These are phyloP conservation scores for Plectosphaerella sp. DNA, from an alignment of 2,329 filamentous ascomycete species.

Conservation along the genomic window DNA sequence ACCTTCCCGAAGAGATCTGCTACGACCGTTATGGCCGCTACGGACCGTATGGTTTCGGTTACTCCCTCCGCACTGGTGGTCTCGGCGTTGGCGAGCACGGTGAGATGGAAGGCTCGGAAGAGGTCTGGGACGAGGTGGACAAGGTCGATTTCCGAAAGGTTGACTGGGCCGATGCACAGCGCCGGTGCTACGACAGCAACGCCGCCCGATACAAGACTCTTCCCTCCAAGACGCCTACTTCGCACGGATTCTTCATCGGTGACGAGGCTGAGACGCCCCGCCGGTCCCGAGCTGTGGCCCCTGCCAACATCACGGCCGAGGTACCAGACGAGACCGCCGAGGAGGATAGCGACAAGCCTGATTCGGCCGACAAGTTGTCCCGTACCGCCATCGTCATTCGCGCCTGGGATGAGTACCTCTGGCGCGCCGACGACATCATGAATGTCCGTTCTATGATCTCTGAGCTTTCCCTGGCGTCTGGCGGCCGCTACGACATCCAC, in stretches of 20 bases:
- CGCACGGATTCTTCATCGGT: slow-evolving; percentile 48
- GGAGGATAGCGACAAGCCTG: not conserved
- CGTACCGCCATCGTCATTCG: slow-evolving; percentile 78
- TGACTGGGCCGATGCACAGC: slow-evolving; percentile 75
- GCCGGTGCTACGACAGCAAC: slow-evolving; percentile 69
- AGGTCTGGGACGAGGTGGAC: slow-evolving; percentile 67
- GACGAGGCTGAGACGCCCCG: slow-evolving; percentile 17
- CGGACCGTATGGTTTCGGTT: slow-evolving; percentile 86
- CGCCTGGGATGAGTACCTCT: slow-evolving; percentile 76
- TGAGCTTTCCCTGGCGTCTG: slow-evolving; percentile 75
- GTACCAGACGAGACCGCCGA: not conserved
- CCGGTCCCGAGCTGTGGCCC: not conserved
- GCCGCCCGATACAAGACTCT: slow-evolving; percentile 59
- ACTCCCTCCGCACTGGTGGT: slow-evolving; percentile 73
- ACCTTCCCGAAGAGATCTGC: slow-evolving; percentile 79
- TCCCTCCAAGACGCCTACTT: slow-evolving; percentile 30
- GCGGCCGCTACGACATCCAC: slow-evolving; percentile 82
- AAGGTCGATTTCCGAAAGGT: slow-evolving; percentile 74
- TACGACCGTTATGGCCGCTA: slow-evolving; percentile 88
- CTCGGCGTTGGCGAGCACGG: slow-evolving; percentile 82
- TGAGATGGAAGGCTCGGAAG: slow-evolving; percentile 74
- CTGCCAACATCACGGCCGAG: not conserved
- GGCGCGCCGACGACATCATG: slow-evolving; percentile 74
- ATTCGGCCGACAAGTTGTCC: slow-evolving; percentile 29
- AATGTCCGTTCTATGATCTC: slow-evolving; percentile 80